A percentile compares a stretch with the other conserved stretches of the same genome.
Evolutionary conservation across 1,139 yeast species (phyloP).

Genomic region (Kazachstania sp.): DNA sequence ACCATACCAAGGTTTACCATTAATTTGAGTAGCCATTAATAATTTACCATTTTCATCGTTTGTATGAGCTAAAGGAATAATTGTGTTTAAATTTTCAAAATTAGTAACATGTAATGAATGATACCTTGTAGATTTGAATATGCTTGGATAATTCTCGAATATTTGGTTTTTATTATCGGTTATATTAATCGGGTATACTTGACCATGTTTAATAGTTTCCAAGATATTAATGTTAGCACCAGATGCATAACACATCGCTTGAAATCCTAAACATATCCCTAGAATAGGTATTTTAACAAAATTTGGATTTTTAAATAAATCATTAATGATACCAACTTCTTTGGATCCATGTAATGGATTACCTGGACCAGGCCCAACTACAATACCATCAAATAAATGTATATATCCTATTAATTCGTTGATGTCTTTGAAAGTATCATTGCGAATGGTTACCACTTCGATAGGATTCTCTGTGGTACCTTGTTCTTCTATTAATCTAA

Average conservation of each 20-base stretch:
- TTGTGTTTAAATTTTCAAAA: slow-evolving; percentile 10
- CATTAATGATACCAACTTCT: slow-evolving; percentile 72
- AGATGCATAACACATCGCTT: slow-evolving; percentile 60
- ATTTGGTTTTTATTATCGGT: slow-evolving; percentile 31
- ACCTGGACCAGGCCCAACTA: slow-evolving; percentile 98
- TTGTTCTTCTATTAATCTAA: slow-evolving; percentile 46
- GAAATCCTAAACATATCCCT: slow-evolving; percentile 93
- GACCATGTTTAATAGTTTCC: slow-evolving; percentile 72
- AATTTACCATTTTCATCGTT: slow-evolving; percentile 34
- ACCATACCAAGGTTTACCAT: slow-evolving; percentile 64
- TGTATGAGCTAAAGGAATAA: slow-evolving; percentile 54
- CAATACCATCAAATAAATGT: slow-evolving; percentile 59
- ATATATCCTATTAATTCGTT: slow-evolving; percentile 34
- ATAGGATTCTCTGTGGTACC: slow-evolving; percentile 38
- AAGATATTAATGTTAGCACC: slow-evolving; percentile 53
- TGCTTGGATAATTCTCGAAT: slow-evolving; percentile 35
- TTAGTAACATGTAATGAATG: slow-evolving; percentile 65
- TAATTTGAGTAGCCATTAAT: slow-evolving; percentile 74
- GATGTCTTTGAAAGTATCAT: slow-evolving; percentile 49
- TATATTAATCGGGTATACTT: slow-evolving; percentile 41
- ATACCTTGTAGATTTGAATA: slow-evolving; percentile 69
- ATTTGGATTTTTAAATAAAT: slow-evolving; percentile 20
- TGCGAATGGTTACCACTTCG: slow-evolving; percentile 61
- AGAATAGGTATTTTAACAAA: slow-evolving; percentile 50
- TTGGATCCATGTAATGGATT: slow-evolving; percentile 49